Evolutionary conservation across 176 grass and related monocot genomes (phyloP).

Genomic region (Oryza punctata): DNA sequence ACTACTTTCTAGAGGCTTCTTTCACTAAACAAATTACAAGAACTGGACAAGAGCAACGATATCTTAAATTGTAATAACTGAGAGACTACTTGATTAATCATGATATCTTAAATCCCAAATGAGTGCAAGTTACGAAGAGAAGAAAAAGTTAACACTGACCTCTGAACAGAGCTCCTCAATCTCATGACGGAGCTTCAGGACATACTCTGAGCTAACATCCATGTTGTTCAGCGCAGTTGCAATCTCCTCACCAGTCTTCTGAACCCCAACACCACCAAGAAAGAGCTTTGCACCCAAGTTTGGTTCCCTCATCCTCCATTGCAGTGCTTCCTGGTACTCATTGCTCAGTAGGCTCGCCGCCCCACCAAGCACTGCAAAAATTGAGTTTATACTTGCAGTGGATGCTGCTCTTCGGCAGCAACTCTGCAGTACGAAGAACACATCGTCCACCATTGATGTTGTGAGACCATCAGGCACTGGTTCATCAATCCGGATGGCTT

Average conservation of each 20-base stretch:
- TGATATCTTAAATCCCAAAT: conserved; percentile 17
- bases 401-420: conserved; percentile 80
- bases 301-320: conserved; percentile 80
- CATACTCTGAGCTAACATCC: conserved; percentile 90
- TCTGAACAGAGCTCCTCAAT: conserved; percentile 78
- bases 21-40: background rate
- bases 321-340: conserved; percentile 91
- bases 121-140: background rate
- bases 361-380: conserved; percentile 78
- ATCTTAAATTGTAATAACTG: too few species aligned
- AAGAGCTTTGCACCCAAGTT: conserved; percentile 92
- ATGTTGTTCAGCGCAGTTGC: conserved; percentile 87
- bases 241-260: conserved; percentile 87
- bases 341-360: conserved; percentile 73
- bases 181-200: conserved; percentile 86
- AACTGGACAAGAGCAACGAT: background rate
- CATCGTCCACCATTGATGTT: conserved; percentile 92
- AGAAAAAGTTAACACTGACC: conserved; percentile 45
- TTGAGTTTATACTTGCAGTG: conserved; percentile 82
- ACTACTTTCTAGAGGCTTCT: conserved; percentile 1
- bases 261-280: conserved; percentile 79
- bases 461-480: conserved; percentile 61
- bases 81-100: background rate
- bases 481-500: conserved; percentile 88
- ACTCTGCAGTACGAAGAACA: conserved; percentile 88